Conservation (phyloP, 2,329 filamentous ascomycete species). For the Arthrinium phaeospermum region DNA sequence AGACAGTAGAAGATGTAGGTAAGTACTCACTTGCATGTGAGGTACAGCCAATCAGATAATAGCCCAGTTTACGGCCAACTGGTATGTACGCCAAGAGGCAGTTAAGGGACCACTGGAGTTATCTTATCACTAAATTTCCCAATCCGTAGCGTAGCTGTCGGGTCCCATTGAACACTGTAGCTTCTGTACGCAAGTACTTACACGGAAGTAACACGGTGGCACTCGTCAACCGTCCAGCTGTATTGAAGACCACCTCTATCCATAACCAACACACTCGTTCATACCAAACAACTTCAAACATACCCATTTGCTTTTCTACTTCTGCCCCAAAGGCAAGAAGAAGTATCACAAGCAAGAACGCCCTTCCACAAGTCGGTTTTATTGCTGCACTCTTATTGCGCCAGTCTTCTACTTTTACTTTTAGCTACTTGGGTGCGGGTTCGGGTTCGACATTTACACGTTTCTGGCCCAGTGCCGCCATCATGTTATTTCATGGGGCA, state of each 20-base stretch:
- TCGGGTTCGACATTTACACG: neutral
- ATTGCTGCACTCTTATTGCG: conserved; percentile 7
- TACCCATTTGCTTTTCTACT: neutral
- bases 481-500: conserved; percentile 59
- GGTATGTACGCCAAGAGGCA: neutral
- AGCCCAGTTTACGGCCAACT: neutral
- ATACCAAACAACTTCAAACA: neutral
- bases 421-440: neutral
- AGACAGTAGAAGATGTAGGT: too few species aligned
- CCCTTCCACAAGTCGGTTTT: neutral
- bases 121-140: conserved; percentile 16
- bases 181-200: conserved; percentile 6
- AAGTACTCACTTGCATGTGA: neutral
- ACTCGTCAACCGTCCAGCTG: conserved; percentile 14
- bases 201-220: conserved; percentile 14
- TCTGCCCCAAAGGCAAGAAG: neutral
- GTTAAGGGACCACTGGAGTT: neutral
- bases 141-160: conserved; percentile 10
- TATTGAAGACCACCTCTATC: neutral
- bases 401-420: conserved; percentile 2
- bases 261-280: conserved; percentile 5
- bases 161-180: conserved; percentile 17
- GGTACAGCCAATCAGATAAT: neutral
- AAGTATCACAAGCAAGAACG: neutral
- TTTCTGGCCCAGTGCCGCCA: conserved; percentile 6